Evolutionary conservation across 2,329 filamentous ascomycete genomes (phyloP).

Genomic region (Fusarium sp.): DNA sequence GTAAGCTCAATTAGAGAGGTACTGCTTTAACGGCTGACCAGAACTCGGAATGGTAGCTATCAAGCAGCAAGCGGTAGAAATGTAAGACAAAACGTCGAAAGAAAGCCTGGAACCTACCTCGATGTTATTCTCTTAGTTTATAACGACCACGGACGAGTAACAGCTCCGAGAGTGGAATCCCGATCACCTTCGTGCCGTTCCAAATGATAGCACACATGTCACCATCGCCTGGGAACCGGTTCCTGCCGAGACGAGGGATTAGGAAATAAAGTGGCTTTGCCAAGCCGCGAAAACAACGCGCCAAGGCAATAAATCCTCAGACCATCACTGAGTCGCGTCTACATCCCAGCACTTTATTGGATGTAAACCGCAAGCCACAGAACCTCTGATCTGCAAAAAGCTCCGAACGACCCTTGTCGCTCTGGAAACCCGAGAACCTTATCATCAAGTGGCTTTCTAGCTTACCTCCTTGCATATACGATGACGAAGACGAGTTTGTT

Average conservation of each 20-base stretch:
- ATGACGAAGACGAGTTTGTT: conserved; percentile 13
- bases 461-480: conserved; percentile 11
- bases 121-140: fast-evolving
- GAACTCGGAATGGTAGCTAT: no score
- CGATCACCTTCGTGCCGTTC: neutral
- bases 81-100: fast-evolving
- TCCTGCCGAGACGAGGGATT: neutral
- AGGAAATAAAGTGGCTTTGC: neutral
- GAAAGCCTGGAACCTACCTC: fast-evolving
- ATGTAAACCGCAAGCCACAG: neutral
- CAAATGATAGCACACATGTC: neutral
- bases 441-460: neutral
- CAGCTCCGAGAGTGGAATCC: neutral
- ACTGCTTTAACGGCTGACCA: no score
- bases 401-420: neutral
- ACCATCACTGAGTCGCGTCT: neutral
- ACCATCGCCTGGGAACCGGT: neutral
- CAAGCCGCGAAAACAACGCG: neutral
- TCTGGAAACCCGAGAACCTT: conserved; percentile 25
- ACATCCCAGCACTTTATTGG: neutral
- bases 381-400: neutral
- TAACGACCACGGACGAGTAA: fast-evolving
- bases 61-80: no score
- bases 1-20: no score
- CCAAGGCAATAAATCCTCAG: neutral